Evolutionary conservation across 2,329 filamentous ascomycete species (phyloP).

Genomic region (Colletotrichum viniferum): DNA sequence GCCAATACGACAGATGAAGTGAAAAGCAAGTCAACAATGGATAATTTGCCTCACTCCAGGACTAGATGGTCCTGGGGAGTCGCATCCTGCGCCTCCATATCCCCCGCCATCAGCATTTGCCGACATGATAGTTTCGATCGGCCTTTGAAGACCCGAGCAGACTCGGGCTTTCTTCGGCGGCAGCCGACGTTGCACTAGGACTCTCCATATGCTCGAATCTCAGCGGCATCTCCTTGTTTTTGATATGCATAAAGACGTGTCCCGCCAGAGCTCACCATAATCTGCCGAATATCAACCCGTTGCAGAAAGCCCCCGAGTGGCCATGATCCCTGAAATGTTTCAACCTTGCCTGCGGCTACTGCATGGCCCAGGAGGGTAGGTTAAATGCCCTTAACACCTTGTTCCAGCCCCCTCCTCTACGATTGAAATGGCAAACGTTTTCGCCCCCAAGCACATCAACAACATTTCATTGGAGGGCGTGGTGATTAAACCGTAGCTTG

Average conservation of each 20-base stretch:
- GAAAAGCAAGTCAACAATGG: not conserved
- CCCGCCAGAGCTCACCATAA: not conserved
- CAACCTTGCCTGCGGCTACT: not conserved
- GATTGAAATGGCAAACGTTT: not conserved
- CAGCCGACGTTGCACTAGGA: not conserved
- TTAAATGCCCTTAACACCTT: not conserved
- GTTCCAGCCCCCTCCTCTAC: not conserved
- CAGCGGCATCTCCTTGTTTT: not conserved
- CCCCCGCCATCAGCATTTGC: not conserved
- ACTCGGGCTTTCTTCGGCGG: not conserved
- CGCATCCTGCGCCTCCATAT: not conserved
- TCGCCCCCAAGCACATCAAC: not conserved
- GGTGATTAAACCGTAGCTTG: not conserved
- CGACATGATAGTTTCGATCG: not conserved
- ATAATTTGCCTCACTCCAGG: not conserved
- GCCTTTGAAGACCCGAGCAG: not conserved
- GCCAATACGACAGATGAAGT: not conserved
- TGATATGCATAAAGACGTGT: not conserved
- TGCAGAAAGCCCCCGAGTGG: not conserved
- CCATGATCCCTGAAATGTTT: conserved; percentile 8
- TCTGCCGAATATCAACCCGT: not conserved
- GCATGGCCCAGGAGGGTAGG: not conserved
- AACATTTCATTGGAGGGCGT: not conserved
- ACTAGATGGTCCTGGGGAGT: not conserved
- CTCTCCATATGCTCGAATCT: not conserved